Conservation (phyloP, 257 asterid genomes). For the Capsicum pubescens region DNA sequence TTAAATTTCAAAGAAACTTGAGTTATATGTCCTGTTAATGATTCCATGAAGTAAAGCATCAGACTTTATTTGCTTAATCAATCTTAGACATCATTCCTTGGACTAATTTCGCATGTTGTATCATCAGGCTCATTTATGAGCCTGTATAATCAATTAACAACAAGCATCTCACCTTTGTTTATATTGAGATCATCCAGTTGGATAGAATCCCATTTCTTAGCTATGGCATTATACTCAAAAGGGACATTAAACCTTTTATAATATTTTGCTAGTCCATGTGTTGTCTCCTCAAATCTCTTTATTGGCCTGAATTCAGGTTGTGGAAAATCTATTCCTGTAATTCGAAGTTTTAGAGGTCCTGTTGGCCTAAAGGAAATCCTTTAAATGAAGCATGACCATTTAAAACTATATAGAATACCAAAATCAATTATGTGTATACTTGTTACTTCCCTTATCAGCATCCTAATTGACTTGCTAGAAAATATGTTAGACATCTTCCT, state of each 20-base stretch:
- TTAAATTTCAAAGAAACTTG: slow-evolving; percentile 33
- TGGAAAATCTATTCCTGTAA: slow-evolving; percentile 47
- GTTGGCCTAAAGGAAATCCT: slow-evolving; percentile 35
- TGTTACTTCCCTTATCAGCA: neutral
- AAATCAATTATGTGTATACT: too few species aligned
- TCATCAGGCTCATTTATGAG: slow-evolving; percentile 41
- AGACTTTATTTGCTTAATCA: slow-evolving; percentile 42
- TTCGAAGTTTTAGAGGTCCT: slow-evolving; percentile 44
- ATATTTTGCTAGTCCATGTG: slow-evolving; percentile 28
- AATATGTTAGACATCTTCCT: slow-evolving; percentile 41
- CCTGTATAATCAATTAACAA: slow-evolving; percentile 46
- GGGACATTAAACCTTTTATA: slow-evolving; percentile 34
- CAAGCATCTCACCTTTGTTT: slow-evolving; percentile 30
- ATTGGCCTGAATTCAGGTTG: slow-evolving; percentile 43
- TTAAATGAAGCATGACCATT: too few species aligned
- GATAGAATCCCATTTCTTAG: slow-evolving; percentile 43
- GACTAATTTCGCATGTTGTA: slow-evolving; percentile 20
- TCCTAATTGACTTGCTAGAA: slow-evolving; percentile 42
- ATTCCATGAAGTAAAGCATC: slow-evolving; percentile 45
- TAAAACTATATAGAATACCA: too few species aligned
- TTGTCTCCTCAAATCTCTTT: slow-evolving; percentile 38
- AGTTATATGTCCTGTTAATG: slow-evolving; percentile 37
- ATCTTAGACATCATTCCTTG: slow-evolving; percentile 39
- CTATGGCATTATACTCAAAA: slow-evolving; percentile 41
- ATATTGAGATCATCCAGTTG: slow-evolving; percentile 42